Evolutionary conservation across 176 grass and related monocot genomes (phyloP), one percentile per base, ranked within the genome.

Genomic region (Lolium perenne): DNA sequence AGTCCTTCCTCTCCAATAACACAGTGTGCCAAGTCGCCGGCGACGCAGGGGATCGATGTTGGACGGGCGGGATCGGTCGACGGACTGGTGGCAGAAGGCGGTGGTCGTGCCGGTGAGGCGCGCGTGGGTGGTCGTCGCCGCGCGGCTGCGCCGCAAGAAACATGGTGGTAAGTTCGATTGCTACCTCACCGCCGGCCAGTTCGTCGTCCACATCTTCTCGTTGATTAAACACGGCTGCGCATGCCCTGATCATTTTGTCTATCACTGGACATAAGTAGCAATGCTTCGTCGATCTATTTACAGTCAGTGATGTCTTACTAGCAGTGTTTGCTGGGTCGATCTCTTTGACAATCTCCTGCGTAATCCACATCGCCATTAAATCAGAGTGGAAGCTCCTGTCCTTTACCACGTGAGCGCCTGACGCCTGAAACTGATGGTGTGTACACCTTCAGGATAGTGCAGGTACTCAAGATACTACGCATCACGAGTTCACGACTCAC

Each of bases 71-170:
- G 70, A 86, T 61, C 69, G 62, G 65, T 35, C 69, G 23, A 63
- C 88, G 93, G 87, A 87, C 85, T 95, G 90, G 90, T 92, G 88
- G 93, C 87, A 78, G 82, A 90, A 86, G 76, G 63, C 70, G 69
- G 87, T 90, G 53, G 61, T 73, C 8, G 59, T 77, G 54, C 90
- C 88, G 46, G 83, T 81, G 79, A 92, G 88, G 85, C 85, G 93
- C 29, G 85, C 90, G 7, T 90, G 87, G 85, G 73, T 88, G 47
- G 80, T 85, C 77, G 55, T 90, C 74, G 76, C 88, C 55, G 54
- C 88, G 55, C 82, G 80, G 35, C 53, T 90, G 53, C 86, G 76
- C 15, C 38, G 79, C 76, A 87, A 75, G 63, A 88, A 83, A 57
- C 70, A 81, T 20, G 88, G 90, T 94, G 88, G 90, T 94, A 74